Percentiles rank a stretch among this genome's conserved stretches.
Conservation (phyloP, 179 eudicot species). For the Nepenthes alata region DNA sequence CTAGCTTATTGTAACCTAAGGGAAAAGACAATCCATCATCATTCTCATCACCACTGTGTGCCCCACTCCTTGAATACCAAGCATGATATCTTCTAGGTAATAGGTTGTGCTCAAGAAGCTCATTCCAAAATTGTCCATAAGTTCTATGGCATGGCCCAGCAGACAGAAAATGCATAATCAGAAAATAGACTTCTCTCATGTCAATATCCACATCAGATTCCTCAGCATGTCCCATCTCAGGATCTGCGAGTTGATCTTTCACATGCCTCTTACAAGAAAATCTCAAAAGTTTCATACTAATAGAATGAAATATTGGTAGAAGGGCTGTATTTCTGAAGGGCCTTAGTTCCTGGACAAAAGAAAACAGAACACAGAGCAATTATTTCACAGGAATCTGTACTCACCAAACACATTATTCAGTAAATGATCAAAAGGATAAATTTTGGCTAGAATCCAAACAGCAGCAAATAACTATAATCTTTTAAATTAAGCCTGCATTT, state of each 20-base stretch:
- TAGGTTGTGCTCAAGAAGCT: conserved; percentile 89
- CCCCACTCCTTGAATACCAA: conserved; percentile 84
- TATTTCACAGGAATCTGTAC: not conserved
- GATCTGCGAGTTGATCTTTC: conserved; percentile 32
- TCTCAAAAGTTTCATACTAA: conserved; percentile 44
- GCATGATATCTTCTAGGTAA: conserved; percentile 92
- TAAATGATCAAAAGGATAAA: no score
- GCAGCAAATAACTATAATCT: not conserved
- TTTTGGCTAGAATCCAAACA: not conserved
- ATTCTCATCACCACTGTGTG: conserved; percentile 65
- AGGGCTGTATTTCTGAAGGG: conserved; percentile 55
- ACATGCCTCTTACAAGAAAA: conserved; percentile 40
- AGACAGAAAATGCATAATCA: conserved; percentile 91
- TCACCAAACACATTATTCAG: not conserved
- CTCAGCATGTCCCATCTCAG: conserved; percentile 20
- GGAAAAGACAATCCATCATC: conserved; percentile 85
- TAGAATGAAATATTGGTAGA: conserved; percentile 26
- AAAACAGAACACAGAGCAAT: conserved; percentile 9
- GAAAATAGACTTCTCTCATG: conserved; percentile 71
- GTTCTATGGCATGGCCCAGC: conserved; percentile 91
- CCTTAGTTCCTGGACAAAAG: conserved; percentile 48
- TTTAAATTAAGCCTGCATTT: not conserved
- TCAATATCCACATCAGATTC: conserved; percentile 66
- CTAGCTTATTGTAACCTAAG: conserved; percentile 67
- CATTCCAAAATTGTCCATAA: conserved; percentile 96